Evolutionary conservation across 108 stramenopile species (phyloP), one percentile per base, ranked within the genome.

Genomic region (Pseudonitzschia delicatissima): DNA sequence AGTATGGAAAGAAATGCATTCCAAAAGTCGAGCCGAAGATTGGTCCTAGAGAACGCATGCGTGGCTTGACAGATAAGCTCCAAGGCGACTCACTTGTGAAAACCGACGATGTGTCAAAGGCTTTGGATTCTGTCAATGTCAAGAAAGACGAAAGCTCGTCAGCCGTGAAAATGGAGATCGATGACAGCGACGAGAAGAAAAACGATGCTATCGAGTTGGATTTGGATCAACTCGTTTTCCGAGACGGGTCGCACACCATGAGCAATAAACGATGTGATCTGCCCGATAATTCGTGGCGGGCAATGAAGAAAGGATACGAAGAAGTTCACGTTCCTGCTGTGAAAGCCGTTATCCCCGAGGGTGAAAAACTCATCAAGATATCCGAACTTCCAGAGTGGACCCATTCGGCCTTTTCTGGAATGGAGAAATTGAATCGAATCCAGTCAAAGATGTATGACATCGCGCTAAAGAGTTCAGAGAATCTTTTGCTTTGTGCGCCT

Each of bases 301-400:
- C 87, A 25, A 87, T 88, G 83, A 95, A 96, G 78, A 87, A 92
- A 44, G 99, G 98, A 7, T 99, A 98, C 77, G 97, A 98, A 78
- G 99, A 99, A 87, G 97, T 99, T 1, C 99, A 99, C 71, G 98
- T 99, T 57, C 99, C 99, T 9, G 97, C 99, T 7, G 78, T 93
- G 2, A 53, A 88, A 52, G 87, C 92, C 66, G 66, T 90, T 33
- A 76, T 93, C 23, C 83, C 86, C 2, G 74, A 68, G 9, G 92
- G 76, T 21, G 97, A 98, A 72, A 77, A 76, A 59, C 69, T 93
- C 27, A 75, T 96, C 2, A 76, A 75, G 17, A 92, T 99, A 60
- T 58, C 66, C 4, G 94, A 96, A n/a, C 82, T 99, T n/a, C 99
- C 99, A 2, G 45, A 63, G 6, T 99, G 98, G 97, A 87, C 94